A percentile compares a stretch with the other conserved stretches of the same genome.
phyloP scores from a whole-genome alignment of 2,329 filamentous ascomycete species.

The Aspergillus sp. region DNA sequence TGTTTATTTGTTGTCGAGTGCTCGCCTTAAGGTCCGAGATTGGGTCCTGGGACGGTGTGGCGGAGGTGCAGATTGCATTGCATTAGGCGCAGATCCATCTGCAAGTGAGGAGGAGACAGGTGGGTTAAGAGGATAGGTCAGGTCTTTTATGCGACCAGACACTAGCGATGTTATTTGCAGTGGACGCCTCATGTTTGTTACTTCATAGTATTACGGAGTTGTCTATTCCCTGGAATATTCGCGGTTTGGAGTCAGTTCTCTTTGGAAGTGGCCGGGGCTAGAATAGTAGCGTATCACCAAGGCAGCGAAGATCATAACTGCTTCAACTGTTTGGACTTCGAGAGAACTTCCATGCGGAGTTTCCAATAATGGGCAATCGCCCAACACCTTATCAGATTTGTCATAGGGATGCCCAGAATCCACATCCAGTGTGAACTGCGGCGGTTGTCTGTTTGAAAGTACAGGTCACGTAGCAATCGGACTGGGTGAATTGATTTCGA shows the following conservation, averaged over 20 bases:
- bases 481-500: neutral
- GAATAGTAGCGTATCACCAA: too few relatives aligned
- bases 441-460: neutral
- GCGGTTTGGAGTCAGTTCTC: neutral
- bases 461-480: constrained; percentile 1
- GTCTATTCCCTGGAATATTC: neutral
- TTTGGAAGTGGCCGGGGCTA: neutral
- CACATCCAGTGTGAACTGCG: neutral
- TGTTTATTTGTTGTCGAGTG: neutral
- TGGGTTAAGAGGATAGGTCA: neutral
- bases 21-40: neutral
- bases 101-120: constrained; percentile 5
- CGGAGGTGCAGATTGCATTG: constrained; percentile 10
- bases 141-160: neutral
- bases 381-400: constrained; percentile 3
- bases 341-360: too few relatives aligned
- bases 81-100: constrained; percentile 14
- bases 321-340: too few relatives aligned
- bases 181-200: neutral
- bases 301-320: too few relatives aligned
- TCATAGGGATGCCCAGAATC: neutral
- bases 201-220: neutral
- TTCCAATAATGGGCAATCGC: too few relatives aligned
- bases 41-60: constrained; percentile 2
- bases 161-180: neutral